Evolutionary conservation across 441 rosid species (phyloP), one percentile per base, ranked within the genome.

Genomic region (Gossypium laxum): DNA sequence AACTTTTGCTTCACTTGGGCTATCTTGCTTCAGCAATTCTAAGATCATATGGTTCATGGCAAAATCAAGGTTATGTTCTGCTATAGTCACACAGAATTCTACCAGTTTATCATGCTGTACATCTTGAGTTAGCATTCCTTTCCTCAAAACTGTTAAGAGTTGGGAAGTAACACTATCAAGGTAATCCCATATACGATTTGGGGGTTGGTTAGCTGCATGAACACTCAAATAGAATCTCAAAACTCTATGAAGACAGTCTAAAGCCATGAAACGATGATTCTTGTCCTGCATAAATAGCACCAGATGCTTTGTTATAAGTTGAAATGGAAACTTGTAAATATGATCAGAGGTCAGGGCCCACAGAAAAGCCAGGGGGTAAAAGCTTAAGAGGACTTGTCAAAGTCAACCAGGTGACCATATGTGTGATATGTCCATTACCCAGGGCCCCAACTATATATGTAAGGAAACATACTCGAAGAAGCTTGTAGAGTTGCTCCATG

Each of bases 21-120:
- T 91, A 79, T 92, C 98, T 85, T 95, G 99, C 82, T 92, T 95
- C 74, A 95, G 86, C 84, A 95, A 84, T 85, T 91, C 99, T 72
- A 95, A 79, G 57, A 95, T 82, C 99, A 92, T 95, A 80, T 91
- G 99, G 78, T 95, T 95, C 98, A 95, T 95, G 62, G 98, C 85
- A 74, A 95, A 95, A 85, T 95, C 99, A 82, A 92, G 98, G 85
- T 95, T 92, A 85, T 95, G 99, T 57, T 92, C 99, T 28, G 98
- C 93, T 75, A 95, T 86, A 64, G 97, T 89, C 75, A 89, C 99
- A 80, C 99, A 95, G 75, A 95, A 95, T 75, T 95, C 98, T 69
- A 95, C 97, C 74, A 95, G 91, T 82, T 95, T 95, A 81, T 95
- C 99, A 72, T 92, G 98, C 74, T 95, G 99, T 64, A 85, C 92